Evolutionary conservation across 495 filamentous ascomycete genomes (phyloP).

Genomic region (Annulohypoxylon moriforme): DNA sequence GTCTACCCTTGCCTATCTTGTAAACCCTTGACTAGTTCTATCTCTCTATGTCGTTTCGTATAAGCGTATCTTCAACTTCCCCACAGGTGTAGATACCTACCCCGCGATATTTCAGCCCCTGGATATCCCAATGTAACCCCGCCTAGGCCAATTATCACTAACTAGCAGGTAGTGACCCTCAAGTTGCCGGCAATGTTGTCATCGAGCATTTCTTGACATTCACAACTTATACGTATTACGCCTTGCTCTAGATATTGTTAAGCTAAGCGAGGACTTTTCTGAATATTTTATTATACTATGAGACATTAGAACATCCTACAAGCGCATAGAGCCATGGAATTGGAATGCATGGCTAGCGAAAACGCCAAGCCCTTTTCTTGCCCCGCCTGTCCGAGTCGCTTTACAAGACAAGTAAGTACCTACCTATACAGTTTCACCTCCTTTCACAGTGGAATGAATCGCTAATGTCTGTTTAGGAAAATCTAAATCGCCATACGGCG

Average conservation of each 20-base stretch:
- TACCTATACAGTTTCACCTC: background rate
- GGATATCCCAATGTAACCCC: background rate
- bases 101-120: background rate
- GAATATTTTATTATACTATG: background rate
- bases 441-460: background rate
- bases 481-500: background rate
- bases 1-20: background rate
- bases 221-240: no score
- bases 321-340: background rate
- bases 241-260: no score
- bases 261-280: background rate
- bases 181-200: no score
- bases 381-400: background rate
- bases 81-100: no score
- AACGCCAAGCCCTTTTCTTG: slow-evolving; percentile 2
- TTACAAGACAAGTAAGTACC: slow-evolving; percentile 11
- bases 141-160: background rate
- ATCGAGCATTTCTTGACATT: no score
- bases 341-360: background rate
- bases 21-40: background rate
- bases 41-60: no score
- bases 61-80: background rate
- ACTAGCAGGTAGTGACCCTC: no score
- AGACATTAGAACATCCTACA: background rate
- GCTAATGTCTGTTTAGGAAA: background rate